These are phyloP conservation scores for Lolium rigidum DNA, from an alignment of 176 grass and related monocot species.

Conservation along the genomic window DNA sequence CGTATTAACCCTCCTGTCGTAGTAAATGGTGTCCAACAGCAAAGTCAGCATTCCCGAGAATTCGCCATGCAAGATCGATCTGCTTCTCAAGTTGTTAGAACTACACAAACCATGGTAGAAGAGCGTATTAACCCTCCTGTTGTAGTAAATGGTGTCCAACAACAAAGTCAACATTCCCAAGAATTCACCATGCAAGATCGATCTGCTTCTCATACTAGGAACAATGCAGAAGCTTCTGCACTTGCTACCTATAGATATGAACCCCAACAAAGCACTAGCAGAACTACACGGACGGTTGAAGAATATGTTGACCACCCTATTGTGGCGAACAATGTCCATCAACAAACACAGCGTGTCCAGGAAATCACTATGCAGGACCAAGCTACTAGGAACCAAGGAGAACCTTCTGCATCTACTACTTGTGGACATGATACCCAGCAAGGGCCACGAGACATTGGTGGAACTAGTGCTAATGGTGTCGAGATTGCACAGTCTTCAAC, in stretches of 20 bases:
- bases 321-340: slow-evolving; percentile 35
- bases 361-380: slow-evolving; percentile 47
- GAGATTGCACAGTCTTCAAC: slow-evolving; percentile 42
- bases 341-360: slow-evolving; percentile 39
- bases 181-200: slow-evolving; percentile 43
- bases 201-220: slow-evolving; percentile 45
- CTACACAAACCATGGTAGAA: slow-evolving; percentile 30
- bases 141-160: slow-evolving; percentile 26
- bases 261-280: slow-evolving; percentile 27
- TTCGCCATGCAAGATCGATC: slow-evolving; percentile 42
- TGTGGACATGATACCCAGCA: slow-evolving; percentile 22
- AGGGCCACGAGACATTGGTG: slow-evolving; percentile 28
- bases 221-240: slow-evolving; percentile 41
- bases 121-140: slow-evolving; percentile 39
- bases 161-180: slow-evolving; percentile 28
- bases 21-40: slow-evolving; percentile 34
- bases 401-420: slow-evolving; percentile 32
- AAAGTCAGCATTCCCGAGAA: slow-evolving; percentile 35
- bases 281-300: slow-evolving; percentile 37
- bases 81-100: no score
- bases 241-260: slow-evolving; percentile 29
- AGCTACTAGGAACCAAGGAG: slow-evolving; percentile 31
- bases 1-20: slow-evolving; percentile 39
- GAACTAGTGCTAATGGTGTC: slow-evolving; percentile 35
- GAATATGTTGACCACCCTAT: slow-evolving; percentile 34